Percentiles rank a stretch among this genome's conserved stretches.
Conservation (phyloP, 108 stramenopile species). For the Skeletonema marinoi region DNA sequence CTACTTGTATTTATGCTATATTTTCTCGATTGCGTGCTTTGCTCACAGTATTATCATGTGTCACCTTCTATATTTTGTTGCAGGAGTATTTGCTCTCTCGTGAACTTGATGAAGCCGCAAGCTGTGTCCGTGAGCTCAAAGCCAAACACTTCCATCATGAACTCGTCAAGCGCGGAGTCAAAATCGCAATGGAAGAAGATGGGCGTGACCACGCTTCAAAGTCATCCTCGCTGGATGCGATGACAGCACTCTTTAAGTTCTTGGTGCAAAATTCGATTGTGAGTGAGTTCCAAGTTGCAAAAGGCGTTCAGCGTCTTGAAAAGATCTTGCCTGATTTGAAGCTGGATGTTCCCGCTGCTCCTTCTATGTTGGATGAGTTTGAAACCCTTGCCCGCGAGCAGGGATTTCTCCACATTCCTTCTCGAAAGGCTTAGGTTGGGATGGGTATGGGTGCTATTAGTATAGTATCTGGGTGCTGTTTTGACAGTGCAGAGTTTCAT, state of each 20-base stretch:
- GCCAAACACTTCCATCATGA: constrained; percentile 94
- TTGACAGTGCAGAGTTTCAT: too few relatives aligned
- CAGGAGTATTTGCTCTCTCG: constrained; percentile 89
- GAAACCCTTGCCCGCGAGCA: constrained; percentile 67
- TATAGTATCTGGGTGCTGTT: too few relatives aligned
- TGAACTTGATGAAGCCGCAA: constrained; percentile 92
- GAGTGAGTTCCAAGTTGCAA: constrained; percentile 80
- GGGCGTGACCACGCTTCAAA: constrained; percentile 53
- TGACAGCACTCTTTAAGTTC: constrained; percentile 71
- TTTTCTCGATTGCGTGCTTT: not conserved
- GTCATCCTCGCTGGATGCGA: constrained; percentile 65
- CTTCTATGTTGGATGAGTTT: constrained; percentile 69
- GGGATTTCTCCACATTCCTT: constrained; percentile 34
- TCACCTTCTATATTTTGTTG: not conserved
- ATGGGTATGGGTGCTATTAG: too few relatives aligned
- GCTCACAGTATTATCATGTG: not conserved
- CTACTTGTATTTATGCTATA: not conserved
- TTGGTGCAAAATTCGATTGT: constrained; percentile 80
- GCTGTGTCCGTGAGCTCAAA: constrained; percentile 90
- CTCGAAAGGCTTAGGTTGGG: not conserved
- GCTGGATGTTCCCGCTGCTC: constrained; percentile 79
- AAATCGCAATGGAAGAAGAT: constrained; percentile 86
- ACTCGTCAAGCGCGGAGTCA: constrained; percentile 95
- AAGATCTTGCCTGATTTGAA: constrained; percentile 67
- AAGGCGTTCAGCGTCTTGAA: constrained; percentile 75